phyloP scores from a whole-genome alignment of 345 rosid genomes.

The Camelina hispida region DNA sequence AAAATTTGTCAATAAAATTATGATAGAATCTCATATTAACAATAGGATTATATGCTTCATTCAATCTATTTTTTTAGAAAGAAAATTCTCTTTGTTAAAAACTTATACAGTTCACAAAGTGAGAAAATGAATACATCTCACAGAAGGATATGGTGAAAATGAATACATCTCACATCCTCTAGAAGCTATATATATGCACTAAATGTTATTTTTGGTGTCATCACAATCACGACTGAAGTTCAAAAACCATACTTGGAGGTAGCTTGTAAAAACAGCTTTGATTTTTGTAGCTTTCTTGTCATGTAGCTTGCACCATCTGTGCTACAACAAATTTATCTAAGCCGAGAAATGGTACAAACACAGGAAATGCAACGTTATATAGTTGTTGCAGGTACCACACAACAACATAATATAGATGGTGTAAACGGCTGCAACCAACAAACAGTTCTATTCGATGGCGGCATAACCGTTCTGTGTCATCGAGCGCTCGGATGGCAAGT shows the following conservation, averaged over 20 bases:
- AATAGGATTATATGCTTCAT: no score
- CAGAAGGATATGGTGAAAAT: no score
- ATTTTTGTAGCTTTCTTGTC: not conserved
- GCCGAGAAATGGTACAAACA: conserved; percentile 27
- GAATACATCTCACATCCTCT: no score
- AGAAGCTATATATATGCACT: no score
- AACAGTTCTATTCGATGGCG: conserved; percentile 38
- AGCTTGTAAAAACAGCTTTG: not conserved
- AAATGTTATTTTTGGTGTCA: no score
- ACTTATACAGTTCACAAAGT: no score
- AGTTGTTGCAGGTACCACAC: conserved; percentile 8
- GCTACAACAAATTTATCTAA: conserved; percentile 14
- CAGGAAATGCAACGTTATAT: not conserved
- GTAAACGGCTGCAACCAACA: conserved; percentile 32
- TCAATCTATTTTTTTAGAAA: no score
- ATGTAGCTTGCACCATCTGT: not conserved
- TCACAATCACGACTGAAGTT: not conserved
- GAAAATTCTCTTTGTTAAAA: no score
- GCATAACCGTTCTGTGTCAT: conserved; percentile 41
- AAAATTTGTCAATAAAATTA: no score
- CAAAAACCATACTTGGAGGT: not conserved
- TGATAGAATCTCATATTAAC: no score
- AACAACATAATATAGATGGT: conserved; percentile 6
- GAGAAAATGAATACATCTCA: no score
- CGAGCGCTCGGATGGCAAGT: conserved; percentile 62